phyloP scores from a whole-genome alignment of 2,329 filamentous ascomycete genomes.

The Fusarium neocosmosporiellum region DNA sequence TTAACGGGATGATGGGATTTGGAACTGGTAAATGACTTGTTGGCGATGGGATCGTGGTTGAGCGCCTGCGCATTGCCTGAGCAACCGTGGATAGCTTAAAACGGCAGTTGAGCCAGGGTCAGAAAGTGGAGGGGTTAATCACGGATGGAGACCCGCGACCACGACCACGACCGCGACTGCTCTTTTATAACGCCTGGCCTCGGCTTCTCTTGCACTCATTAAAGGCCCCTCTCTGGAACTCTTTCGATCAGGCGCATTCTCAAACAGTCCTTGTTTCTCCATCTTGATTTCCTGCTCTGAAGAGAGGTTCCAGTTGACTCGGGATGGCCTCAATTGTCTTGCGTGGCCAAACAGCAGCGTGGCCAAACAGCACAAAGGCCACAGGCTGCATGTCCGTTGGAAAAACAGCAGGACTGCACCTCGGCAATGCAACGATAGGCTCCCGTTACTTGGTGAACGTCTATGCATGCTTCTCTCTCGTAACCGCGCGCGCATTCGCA shows the following conservation, averaged over 20 bases:
- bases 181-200: background rate
- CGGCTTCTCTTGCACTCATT: background rate
- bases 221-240: background rate
- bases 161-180: background rate
- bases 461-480: constrained; percentile 14
- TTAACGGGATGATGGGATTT: background rate
- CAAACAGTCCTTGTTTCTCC: background rate
- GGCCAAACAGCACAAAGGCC: background rate
- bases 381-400: background rate
- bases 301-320: background rate
- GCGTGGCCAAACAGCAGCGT: constrained; percentile 1
- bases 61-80: constrained; percentile 41
- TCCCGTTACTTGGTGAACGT: background rate
- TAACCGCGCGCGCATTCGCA: constrained; percentile 7
- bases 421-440: background rate
- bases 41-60: constrained; percentile 26
- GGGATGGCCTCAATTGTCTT: constrained; percentile 20
- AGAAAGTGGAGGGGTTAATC: constrained; percentile 28
- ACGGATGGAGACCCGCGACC: background rate
- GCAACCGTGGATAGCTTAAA: constrained; percentile 32
- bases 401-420: background rate
- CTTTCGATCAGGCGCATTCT: background rate
- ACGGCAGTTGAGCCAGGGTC: constrained; percentile 15
- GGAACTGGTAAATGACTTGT: constrained; percentile 1
- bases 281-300: background rate